Evolutionary conservation across 2,329 filamentous ascomycete species (phyloP).

Genomic region (Beauveria pseudobassiana): DNA sequence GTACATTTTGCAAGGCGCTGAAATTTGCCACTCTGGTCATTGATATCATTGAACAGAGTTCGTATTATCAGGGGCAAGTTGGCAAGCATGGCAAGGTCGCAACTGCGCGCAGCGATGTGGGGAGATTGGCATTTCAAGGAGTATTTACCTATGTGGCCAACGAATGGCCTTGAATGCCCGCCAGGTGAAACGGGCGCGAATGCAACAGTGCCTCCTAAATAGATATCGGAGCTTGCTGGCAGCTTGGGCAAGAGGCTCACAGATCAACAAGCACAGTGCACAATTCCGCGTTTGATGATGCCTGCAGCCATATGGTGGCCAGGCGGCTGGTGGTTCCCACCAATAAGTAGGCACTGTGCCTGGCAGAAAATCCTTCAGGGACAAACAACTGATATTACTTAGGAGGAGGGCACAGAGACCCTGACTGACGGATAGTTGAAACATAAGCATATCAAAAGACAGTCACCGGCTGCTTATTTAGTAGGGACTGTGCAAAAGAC

Average conservation of each 20-base stretch:
- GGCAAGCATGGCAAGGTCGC: not conserved
- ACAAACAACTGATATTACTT: not conserved
- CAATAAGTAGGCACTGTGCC: not conserved
- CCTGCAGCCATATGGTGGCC: not conserved
- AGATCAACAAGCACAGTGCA: constrained; percentile 7
- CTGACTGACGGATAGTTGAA: not conserved
- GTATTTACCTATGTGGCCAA: not conserved
- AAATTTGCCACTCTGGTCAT: not conserved
- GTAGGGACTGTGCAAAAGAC: too few relatives aligned
- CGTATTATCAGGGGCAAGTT: not conserved
- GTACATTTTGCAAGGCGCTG: not conserved
- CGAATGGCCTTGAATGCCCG: not conserved
- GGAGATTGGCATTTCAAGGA: not conserved
- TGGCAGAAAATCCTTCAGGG: not conserved
- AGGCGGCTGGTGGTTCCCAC: not conserved
- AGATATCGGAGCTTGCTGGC: not conserved
- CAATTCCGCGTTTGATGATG: not conserved
- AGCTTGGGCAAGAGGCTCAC: constrained; percentile 1
- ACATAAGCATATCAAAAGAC: not conserved
- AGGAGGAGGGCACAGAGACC: not conserved
- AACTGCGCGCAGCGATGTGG: not conserved
- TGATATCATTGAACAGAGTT: not conserved
- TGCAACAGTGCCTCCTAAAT: not conserved
- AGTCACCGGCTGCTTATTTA: too few relatives aligned
- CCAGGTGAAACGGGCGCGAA: not conserved